These are phyloP conservation scores for Blastobotrys malaysiensis DNA, from an alignment of 1,139 yeast species.

Conservation along the genomic window DNA sequence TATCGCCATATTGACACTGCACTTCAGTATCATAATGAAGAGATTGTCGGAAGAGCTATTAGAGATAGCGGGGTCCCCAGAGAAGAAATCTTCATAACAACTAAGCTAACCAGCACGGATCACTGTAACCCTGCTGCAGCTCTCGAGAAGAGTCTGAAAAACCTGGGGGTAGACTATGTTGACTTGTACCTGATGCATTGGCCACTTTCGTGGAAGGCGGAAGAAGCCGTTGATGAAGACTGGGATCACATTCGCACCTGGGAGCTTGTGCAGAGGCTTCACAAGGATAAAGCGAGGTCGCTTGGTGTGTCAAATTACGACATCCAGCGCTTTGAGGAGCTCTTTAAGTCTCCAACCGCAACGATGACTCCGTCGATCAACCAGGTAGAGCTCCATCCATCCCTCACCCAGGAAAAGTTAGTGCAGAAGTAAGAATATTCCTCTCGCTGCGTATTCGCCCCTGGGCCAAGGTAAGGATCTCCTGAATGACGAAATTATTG, in stretches of 20 bases:
- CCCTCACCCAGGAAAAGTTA: constrained; percentile 59
- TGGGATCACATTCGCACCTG: constrained; percentile 64
- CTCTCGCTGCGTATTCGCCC: constrained; percentile 70
- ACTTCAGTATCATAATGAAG: constrained; percentile 34
- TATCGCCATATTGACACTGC: constrained; percentile 40
- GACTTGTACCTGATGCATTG: constrained; percentile 82
- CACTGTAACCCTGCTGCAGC: constrained; percentile 54
- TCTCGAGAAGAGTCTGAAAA: constrained; percentile 54
- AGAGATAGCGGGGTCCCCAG: constrained; percentile 32
- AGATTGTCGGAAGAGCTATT: constrained; percentile 35
- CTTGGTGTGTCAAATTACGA: constrained; percentile 77
- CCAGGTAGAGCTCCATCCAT: constrained; percentile 71
- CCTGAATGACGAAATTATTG: constrained; percentile 42
- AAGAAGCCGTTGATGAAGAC: constrained; percentile 32
- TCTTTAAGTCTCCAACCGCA: constrained; percentile 45
- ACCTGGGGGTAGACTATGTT: constrained; percentile 68
- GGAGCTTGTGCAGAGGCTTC: constrained; percentile 56
- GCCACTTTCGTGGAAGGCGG: constrained; percentile 48
- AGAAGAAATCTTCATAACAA: constrained; percentile 35
- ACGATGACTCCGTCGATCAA: constrained; percentile 57
- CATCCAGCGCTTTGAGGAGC: constrained; percentile 43
- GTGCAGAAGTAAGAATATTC: constrained; percentile 47
- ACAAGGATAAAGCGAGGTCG: constrained; percentile 51
- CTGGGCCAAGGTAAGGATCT: constrained; percentile 57
- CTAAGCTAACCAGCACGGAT: constrained; percentile 40